Base-by-base conservation (phyloP, 805 yeast species). In the Debaryomyces castellii region DNA sequence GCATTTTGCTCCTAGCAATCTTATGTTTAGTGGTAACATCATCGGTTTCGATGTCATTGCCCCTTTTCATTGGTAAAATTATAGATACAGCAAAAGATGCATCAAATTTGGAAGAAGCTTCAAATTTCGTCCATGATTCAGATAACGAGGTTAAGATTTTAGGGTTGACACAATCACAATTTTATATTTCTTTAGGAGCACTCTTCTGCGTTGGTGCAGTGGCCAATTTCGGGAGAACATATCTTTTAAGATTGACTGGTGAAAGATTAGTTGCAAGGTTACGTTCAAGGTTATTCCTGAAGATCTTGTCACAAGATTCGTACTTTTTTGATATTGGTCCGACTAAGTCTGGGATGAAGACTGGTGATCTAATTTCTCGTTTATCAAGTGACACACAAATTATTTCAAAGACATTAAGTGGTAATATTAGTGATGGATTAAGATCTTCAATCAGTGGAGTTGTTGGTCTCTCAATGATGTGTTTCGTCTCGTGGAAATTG, bases 391-490 rank as follows among this genome's bases (percentile, higher is more conserved):
- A 92, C 62, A 87, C 97, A 1, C 89, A 90, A 24, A 82, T 92
- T 37, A 95, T 92, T 11, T 80, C 96, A 5, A 81, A 85, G 57
- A 82, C 96, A 0, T 80, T 92, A 16, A 89, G 97, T 27, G 92
- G 87, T 54, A 91, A 92, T 62, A 76, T 92, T 20, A 85, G 94
- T 46, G 97, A 92, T 62, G 98, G 98, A n/a, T 76, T 90, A 30
- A 72, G 97, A 47, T 83, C 97, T 0, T 63, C 83, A 1, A 81
- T 92, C 17, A 82, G 89, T 55, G 96, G 96, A 1, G 72, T 79
- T 39, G 96, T 89, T 34, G 98, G 97, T 5, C 69, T 91, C 39
- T 79, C 88, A 3, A 89, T 91, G 96, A 92, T 92, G 98, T 73
- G 88, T 51, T 81, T 81, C 54, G 94, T 91, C 8, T 85, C 94